Conservation (phyloP, 805 yeast genomes). For the Citeromyces matritensis region DNA sequence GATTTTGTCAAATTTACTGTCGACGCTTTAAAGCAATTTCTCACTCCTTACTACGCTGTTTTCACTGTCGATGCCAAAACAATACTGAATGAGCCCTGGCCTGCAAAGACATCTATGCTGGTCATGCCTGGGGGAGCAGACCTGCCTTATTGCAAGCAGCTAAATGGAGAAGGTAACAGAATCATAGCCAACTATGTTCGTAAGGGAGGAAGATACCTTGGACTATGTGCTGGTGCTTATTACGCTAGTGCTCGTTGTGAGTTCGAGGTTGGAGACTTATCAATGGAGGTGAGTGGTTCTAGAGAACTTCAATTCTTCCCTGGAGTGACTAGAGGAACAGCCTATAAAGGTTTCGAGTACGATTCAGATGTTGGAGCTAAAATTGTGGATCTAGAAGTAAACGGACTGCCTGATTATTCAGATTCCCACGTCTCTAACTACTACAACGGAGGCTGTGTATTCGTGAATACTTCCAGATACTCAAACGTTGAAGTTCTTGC, state of each 20-base stretch:
- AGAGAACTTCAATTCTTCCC: constrained; percentile 76
- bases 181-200: constrained; percentile 49
- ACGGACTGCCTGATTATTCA: constrained; percentile 9
- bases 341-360: constrained; percentile 67
- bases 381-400: constrained; percentile 32
- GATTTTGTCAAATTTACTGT: constrained; percentile 77
- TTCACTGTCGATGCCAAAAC: constrained; percentile 48
- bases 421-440: constrained; percentile 32
- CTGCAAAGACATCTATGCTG: constrained; percentile 55
- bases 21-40: constrained; percentile 55
- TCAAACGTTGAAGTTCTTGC: constrained; percentile 63
- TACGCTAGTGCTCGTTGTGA: constrained; percentile 64
- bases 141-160: constrained; percentile 59
- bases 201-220: constrained; percentile 71
- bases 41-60: constrained; percentile 86
- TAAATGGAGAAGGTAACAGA: constrained; percentile 57
- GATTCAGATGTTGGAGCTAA: constrained; percentile 64
- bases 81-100: constrained; percentile 79
- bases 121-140: constrained; percentile 98
- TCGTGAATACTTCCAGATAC: constrained; percentile 55
- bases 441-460: constrained; percentile 85
- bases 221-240: constrained; percentile 95
- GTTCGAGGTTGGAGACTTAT: constrained; percentile 62
- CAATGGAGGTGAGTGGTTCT: constrained; percentile 71
- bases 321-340: constrained; percentile 74